These are phyloP conservation scores for Atalantia buxifolia DNA, from an alignment of 345 rosid species.

Conservation along the genomic window DNA sequence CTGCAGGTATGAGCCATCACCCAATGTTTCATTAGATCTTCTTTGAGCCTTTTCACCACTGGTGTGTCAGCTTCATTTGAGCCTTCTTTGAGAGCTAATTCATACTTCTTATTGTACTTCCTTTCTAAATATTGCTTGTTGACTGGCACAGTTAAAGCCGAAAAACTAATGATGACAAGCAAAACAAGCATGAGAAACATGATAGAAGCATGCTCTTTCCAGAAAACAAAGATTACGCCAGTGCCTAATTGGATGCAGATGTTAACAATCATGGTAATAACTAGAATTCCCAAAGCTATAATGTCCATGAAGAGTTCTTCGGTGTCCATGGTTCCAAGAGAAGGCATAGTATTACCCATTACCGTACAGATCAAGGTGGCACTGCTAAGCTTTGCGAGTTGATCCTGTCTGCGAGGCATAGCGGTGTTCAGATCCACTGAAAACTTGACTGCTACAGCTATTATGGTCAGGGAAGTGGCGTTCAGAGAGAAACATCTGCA, in stretches of 20 bases:
- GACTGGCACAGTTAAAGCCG: conserved; percentile 54
- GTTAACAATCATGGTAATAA: conserved; percentile 63
- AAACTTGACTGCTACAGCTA: conserved; percentile 66
- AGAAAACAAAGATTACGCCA: conserved; percentile 58
- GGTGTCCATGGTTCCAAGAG: conserved; percentile 71
- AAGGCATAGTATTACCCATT: conserved; percentile 88
- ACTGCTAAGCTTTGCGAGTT: conserved; percentile 87
- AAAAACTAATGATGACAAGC: conserved; percentile 52
- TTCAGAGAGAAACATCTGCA: conserved; percentile 68
- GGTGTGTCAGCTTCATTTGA: conserved; percentile 28
- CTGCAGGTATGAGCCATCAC: conserved; percentile 89
- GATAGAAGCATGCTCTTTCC: conserved; percentile 54
- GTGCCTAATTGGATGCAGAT: conserved; percentile 76
- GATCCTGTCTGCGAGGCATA: conserved; percentile 82
- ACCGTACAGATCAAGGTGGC: conserved; percentile 64
- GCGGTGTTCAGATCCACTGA: conserved; percentile 89
- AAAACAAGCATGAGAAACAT: conserved; percentile 59
- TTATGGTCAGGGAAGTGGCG: conserved; percentile 72
- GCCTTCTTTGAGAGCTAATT: conserved; percentile 52
- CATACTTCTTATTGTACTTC: conserved; percentile 57
- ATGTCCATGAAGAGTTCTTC: conserved; percentile 51
- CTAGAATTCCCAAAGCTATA: conserved; percentile 69
- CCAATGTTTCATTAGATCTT: conserved; percentile 64
- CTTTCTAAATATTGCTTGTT: conserved; percentile 48
- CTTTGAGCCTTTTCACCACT: conserved; percentile 40